Conservation (phyloP, 2,329 filamentous ascomycete species). For the Phyllosticta citribraziliensis region DNA sequence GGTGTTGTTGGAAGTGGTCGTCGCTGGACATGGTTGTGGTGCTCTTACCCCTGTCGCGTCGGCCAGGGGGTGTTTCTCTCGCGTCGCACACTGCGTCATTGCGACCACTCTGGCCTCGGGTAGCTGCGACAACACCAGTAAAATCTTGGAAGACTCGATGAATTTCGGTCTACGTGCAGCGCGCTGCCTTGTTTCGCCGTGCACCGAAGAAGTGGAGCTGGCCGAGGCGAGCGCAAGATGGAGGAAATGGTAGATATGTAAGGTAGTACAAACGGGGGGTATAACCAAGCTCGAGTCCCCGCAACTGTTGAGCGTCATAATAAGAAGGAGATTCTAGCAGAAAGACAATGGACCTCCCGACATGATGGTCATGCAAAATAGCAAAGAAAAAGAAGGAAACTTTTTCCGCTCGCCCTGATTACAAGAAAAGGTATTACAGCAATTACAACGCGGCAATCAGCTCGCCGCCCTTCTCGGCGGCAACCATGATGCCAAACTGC, state of each 20-base stretch:
- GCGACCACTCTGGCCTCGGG: neutral
- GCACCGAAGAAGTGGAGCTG: neutral
- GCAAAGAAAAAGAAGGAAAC: neutral
- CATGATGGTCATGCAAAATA: neutral
- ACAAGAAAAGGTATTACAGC: neutral
- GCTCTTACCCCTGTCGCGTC: neutral
- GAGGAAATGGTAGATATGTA: too few species aligned
- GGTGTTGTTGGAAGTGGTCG: too few species aligned
- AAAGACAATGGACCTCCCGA: neutral
- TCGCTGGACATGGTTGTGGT: too few species aligned
- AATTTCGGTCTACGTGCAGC: neutral
- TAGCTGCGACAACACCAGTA: neutral
- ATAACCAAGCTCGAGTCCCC: neutral
- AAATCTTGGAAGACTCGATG: neutral
- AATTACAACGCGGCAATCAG: slow-evolving; percentile 30
- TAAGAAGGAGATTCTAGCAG: neutral
- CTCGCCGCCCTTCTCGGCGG: slow-evolving; percentile 43
- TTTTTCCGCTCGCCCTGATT: neutral
- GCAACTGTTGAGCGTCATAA: neutral
- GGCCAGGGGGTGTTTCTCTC: neutral
- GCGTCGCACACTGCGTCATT: neutral
- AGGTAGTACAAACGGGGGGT: neutral
- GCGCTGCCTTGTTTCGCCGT: neutral
- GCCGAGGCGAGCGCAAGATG: neutral
- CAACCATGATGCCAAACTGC: slow-evolving; percentile 46